Percentiles rank a stretch among this genome's conserved stretches.
phyloP scores from a whole-genome alignment of 2,329 filamentous ascomycete genomes.

The Penicillium capsulatum region DNA sequence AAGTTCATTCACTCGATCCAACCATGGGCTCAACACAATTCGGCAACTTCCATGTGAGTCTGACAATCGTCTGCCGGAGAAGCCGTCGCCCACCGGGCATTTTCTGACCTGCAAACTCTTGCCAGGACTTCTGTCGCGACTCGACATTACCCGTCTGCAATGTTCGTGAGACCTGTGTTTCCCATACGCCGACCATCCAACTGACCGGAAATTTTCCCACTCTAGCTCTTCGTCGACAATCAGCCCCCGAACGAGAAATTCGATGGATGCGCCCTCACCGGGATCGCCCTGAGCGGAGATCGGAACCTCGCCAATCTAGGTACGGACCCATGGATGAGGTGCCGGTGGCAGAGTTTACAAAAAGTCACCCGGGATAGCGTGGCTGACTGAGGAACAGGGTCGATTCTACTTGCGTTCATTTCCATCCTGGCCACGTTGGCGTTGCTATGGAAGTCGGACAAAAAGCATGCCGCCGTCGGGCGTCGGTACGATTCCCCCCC shows the following conservation, averaged over 20 bases:
- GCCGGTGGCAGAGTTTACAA: neutral
- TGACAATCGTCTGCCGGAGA: neutral
- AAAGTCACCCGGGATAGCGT: neutral
- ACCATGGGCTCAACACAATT: constrained; percentile 54
- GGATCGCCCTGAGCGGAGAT: constrained; percentile 65
- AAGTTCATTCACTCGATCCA: constrained; percentile 1
- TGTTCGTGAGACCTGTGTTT: constrained; percentile 51
- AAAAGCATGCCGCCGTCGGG: constrained; percentile 89
- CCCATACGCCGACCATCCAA: neutral
- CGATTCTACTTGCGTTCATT: constrained; percentile 74
- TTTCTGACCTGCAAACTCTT: constrained; percentile 22
- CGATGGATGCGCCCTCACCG: constrained; percentile 68
- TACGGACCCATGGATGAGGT: constrained; percentile 38
- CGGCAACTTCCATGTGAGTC: constrained; percentile 55
- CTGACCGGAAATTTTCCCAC: constrained; percentile 17
- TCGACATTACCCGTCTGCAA: constrained; percentile 81
- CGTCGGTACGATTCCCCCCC: constrained; percentile 60
- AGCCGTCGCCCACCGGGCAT: constrained; percentile 6
- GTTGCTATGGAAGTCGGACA: constrained; percentile 75
- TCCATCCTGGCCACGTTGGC: constrained; percentile 66
- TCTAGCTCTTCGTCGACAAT: constrained; percentile 61
- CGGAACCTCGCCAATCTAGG: constrained; percentile 76
- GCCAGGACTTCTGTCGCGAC: constrained; percentile 74
- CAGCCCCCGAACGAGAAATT: constrained; percentile 49
- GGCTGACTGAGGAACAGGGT: constrained; percentile 56